Base-by-base conservation (phyloP, 768 basidiomycete species). In the Suillus americanus region DNA sequence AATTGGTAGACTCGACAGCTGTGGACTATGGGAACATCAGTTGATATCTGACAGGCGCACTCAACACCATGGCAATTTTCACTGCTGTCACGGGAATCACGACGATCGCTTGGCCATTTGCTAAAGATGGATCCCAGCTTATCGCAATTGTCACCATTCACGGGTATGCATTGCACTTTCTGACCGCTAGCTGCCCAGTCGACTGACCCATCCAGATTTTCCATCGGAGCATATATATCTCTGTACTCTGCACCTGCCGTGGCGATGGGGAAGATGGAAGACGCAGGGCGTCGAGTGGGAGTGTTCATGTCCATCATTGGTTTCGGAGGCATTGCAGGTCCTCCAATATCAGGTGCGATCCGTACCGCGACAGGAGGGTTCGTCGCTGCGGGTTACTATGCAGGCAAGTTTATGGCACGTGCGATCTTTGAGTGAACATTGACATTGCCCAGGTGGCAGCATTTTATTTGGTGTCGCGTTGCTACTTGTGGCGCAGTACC, bases 311-410 rank as follows among this genome's bases (percentile, higher is more conserved):
- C 82, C 35, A 79, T 89, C 55, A 64, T 85, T 25, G 81, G 89
- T 0, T 46, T 91, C 12, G 89, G 89, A 8, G 87, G 86, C 0
- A 77, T 92, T 3, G 82, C 80, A 0, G 91, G 91, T 0, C 88
- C 89, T 2, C 91, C 91, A 0, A 88, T 91, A 65, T 89, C 89
- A 6, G 91, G 91, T 1, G 86, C 86, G 0, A 89, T 92, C 66
- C 81, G 82, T 62, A 72, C 71, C 0, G 78, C 81, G 1, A 84
- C 86, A 2, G 83, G 82, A 2, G 80, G 81, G 0, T 93, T 73
- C 45, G 30, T 56, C 37, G 66, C 1, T 7, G 70, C 76, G 0
- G 74, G 78, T 12, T 76, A 67, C 64, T 88, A 83, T 65, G 85
- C 85, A 43, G 76, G 77, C 70, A 33, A 60, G 72, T 62, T 23